These are phyloP conservation scores for Boletus sp. DNA, from an alignment of 768 basidiomycete species.

Conservation along the genomic window DNA sequence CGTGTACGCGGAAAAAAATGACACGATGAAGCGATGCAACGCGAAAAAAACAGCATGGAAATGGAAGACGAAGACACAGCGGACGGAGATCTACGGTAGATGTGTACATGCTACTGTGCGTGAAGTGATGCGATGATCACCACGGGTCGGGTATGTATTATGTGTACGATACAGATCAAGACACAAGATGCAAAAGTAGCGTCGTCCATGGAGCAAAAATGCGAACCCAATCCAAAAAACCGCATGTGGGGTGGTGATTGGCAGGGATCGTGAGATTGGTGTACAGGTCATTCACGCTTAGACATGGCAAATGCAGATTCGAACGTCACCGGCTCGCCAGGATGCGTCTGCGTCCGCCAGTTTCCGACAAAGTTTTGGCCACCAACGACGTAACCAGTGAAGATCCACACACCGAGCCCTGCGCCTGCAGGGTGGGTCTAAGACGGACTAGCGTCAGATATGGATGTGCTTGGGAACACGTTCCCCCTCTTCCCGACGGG, in stretches of 20 bases:
- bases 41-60: not conserved
- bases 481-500: not conserved
- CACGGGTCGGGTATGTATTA: not conserved
- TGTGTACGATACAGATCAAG: constrained; percentile 10
- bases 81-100: constrained; percentile 19
- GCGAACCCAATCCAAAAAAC: not conserved
- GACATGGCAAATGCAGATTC: constrained; percentile 68
- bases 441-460: constrained; percentile 5
- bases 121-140: constrained; percentile 9
- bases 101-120: constrained; percentile 12
- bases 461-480: not conserved
- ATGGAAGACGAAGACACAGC: constrained; percentile 9
- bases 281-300: constrained; percentile 32
- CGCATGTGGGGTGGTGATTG: no score
- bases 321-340: constrained; percentile 42
- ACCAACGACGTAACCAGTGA: constrained; percentile 70
- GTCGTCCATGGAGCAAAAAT: constrained; percentile 8
- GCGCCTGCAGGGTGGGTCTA: constrained; percentile 5
- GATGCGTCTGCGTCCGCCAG: constrained; percentile 48
- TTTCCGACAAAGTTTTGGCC: constrained; percentile 66
- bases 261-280: not conserved
- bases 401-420: constrained; percentile 38
- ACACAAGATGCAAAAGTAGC: constrained; percentile 4
- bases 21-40: not conserved
- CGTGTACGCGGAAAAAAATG: not conserved